These are phyloP conservation scores for Clonostachys solani DNA, from an alignment of 2,329 filamentous ascomycete species.

Conservation along the genomic window DNA sequence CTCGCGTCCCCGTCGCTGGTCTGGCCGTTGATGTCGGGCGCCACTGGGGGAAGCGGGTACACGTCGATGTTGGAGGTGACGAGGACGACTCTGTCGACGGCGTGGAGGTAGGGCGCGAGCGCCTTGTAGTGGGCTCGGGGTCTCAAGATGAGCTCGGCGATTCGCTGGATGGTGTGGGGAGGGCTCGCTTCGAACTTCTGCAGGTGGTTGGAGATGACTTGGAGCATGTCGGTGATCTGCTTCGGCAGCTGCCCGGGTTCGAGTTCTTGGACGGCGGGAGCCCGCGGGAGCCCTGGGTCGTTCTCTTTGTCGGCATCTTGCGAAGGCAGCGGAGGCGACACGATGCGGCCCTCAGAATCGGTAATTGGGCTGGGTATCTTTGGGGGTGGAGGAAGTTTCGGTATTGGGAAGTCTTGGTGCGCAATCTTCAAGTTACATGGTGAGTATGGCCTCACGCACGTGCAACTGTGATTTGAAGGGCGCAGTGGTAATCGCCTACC, in stretches of 20 bases:
- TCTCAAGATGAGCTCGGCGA: conserved; percentile 78
- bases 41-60: conserved; percentile 75
- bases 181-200: conserved; percentile 69
- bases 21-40: conserved; percentile 62
- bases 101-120: conserved; percentile 81
- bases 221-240: conserved; percentile 58
- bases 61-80: conserved; percentile 78
- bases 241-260: conserved; percentile 52
- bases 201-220: conserved; percentile 58
- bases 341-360: conserved; percentile 28
- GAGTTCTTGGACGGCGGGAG: background rate
- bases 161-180: conserved; percentile 88
- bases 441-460: background rate
- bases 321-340: conserved; percentile 35
- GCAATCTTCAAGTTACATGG: conserved; percentile 54
- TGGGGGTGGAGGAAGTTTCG: conserved; percentile 46
- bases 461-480: background rate
- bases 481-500: conserved; percentile 24
- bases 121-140: conserved; percentile 78
- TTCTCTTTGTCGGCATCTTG: conserved; percentile 69
- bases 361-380: conserved; percentile 25
- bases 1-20: conserved; percentile 40
- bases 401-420: conserved; percentile 70
- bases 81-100: conserved; percentile 83
- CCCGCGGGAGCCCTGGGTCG: conserved; percentile 27